These are phyloP conservation scores for Trametes villosa DNA, from an alignment of 768 basidiomycete genomes.

Conservation along the genomic window DNA sequence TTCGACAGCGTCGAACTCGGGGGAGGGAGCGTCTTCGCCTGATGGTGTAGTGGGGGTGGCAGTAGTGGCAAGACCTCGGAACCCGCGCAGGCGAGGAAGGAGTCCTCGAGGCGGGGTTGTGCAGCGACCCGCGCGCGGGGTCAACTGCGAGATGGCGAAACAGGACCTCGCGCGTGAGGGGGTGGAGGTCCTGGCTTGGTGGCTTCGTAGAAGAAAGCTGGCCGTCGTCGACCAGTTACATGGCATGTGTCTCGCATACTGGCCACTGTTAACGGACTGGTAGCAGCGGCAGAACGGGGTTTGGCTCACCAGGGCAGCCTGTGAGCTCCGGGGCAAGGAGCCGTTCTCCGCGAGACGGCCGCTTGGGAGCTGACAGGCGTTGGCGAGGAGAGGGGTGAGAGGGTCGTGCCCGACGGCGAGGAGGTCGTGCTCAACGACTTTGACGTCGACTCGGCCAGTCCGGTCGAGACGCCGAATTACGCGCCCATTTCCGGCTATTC, in stretches of 20 bases:
- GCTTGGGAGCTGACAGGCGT: constrained; percentile 1
- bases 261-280: constrained; percentile 25
- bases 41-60: not conserved
- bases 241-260: constrained; percentile 76
- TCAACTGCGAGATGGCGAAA: constrained; percentile 2
- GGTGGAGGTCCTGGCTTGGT: not conserved
- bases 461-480: not conserved
- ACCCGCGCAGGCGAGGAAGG: not conserved
- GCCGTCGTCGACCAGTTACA: constrained; percentile 61
- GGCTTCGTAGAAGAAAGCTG: constrained; percentile 42
- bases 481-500: not conserved
- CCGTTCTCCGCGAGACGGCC: constrained; percentile 1
- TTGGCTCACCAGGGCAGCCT: constrained; percentile 32
- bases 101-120: not conserved
- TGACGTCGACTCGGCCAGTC: not conserved
- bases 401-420: constrained; percentile 24
- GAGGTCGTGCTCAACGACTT: not conserved
- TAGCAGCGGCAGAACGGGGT: not conserved
- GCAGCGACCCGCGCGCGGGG: not conserved
- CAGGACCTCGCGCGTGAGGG: not conserved
- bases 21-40: not conserved
- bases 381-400: not conserved
- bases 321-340: constrained; percentile 23
- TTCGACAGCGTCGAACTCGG: not conserved
- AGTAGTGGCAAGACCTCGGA: not conserved